Evolutionary conservation across 148 eudicot genomes (phyloP), one percentile per base, ranked within the genome.

Genomic region (Spergularia bocconei): DNA sequence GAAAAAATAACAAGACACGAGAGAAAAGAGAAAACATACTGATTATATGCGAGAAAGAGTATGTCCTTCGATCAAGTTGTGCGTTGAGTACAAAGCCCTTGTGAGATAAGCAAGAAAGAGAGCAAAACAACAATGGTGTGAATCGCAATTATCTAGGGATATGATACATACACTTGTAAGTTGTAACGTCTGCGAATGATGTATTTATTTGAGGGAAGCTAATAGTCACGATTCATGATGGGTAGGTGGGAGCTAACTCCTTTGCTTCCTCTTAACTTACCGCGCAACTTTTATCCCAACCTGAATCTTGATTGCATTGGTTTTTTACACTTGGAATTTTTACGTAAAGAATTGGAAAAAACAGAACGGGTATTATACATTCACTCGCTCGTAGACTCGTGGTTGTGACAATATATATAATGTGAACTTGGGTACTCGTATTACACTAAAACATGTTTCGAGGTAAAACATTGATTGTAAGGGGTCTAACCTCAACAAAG

Each of bases 151-250:
- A 66, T n/a, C 48, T 6, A 44, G 19, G n/a, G 47, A 15, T 33
- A 63, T 10, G 2, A 15, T 7, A 44, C 48, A 44, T 15, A 63
- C 67, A 63, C 17, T 63, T 63, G 47, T 63, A 41, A 63, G 7
- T 63, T 33, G 47, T 63, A 41, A 47, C 11, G 54, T 44, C 13
- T 19, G 8, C 19, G 15, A 44, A 44, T 44, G 48, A 11, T 16
- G 54, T 66, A 66, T 66, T 44, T 66, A 66, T 66, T 47, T 3
- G 54, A 66, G 54, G 70, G 16, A 63, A 66, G 52, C 69, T 65
- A 65, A 65, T 53, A 39, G 44, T 65, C 52, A 8, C n/a, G 52
- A 33, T 33, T 65, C 47, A 9, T n/a, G 53, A 65, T 20, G 70
- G 70, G 25, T 66, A 66, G 70, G 70, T 66, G 11, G 29, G 25